Evolutionary conservation across 2,329 filamentous ascomycete genomes (phyloP), one percentile per base, ranked within the genome.

Genomic region (Fusarium domesticum): DNA sequence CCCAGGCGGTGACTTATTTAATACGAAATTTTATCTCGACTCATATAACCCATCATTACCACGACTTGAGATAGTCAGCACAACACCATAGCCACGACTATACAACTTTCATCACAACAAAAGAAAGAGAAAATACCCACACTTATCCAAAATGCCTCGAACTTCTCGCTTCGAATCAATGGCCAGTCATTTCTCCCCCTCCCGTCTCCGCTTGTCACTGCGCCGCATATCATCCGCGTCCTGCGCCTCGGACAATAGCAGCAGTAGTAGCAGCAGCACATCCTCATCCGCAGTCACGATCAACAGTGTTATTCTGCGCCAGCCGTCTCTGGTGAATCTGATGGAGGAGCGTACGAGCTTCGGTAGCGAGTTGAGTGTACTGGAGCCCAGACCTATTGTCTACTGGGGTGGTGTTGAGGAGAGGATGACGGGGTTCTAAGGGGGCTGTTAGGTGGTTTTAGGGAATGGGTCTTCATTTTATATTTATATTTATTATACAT

Each of bases 381-480:
- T 84, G 18, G 81, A 84, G 64, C 81, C 81, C 2, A 68, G 81
- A 34, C 81, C 81, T 10, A 71, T 82, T 28, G 77, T 82, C 41
- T 83, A 81, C 66, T 84, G 80, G 75, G 78, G 76, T 52, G 78
- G 81, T 31, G 63, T 84, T 37, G 80, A 83, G 64, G 80, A 83
- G 67, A 72, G 78, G 40, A 80, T 83, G 61, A 28, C 23, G 10
- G 68, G 69, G 34, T 67, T 65, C 16, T 35, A 40, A 16, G 34
- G 42, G 25, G 65, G 72, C 37, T 53, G 43, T 47, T 37, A 28
- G 25, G 18, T 17, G n/a, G 31, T 20, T 25, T 40, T 12, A 28
- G 32, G 18, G 23, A 18, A 15, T 18, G 16, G n/a, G n/a, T n/a
- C n/a, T n/a, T n/a, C n/a, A n/a, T n/a, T n/a, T n/a, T n/a, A n/a